A percentile compares a stretch with the other conserved stretches of the same genome.
phyloP scores from a whole-genome alignment of 2,329 filamentous ascomycete species.

The Cytospora piceicola region DNA sequence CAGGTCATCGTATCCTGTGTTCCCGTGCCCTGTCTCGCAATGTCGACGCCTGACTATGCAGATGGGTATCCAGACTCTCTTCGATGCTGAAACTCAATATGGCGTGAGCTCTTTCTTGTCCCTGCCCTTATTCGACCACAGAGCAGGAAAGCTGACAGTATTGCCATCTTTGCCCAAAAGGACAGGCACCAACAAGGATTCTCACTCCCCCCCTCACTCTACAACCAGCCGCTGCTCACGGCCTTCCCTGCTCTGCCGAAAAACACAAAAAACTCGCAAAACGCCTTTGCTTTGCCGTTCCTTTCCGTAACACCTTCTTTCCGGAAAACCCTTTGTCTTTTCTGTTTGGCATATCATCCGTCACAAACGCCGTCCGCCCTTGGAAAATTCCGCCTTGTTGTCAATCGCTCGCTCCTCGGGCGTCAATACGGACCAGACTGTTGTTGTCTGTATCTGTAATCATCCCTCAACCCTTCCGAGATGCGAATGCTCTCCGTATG shows the following conservation, averaged over 20 bases:
- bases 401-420: background rate
- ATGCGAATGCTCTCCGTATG: background rate
- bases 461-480: background rate
- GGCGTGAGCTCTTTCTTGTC: background rate
- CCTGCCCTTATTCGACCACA: background rate
- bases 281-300: constrained; percentile 16
- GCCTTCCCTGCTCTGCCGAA: background rate
- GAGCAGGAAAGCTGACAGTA: background rate
- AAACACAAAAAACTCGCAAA: constrained; percentile 1
- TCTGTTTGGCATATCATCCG: background rate
- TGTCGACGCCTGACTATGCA: background rate
- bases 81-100: background rate
- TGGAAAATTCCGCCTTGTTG: constrained; percentile 6
- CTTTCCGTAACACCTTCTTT: constrained; percentile 3
- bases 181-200: background rate
- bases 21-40: constrained; percentile 1
- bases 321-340: background rate
- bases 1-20: background rate
- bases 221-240: background rate
- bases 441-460: background rate
- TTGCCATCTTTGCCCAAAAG: background rate
- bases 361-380: constrained; percentile 11
- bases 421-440: background rate
- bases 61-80: constrained; percentile 4
- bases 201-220: background rate